Conservation (phyloP, 768 basidiomycete genomes). For the Termitomyces sp. region DNA sequence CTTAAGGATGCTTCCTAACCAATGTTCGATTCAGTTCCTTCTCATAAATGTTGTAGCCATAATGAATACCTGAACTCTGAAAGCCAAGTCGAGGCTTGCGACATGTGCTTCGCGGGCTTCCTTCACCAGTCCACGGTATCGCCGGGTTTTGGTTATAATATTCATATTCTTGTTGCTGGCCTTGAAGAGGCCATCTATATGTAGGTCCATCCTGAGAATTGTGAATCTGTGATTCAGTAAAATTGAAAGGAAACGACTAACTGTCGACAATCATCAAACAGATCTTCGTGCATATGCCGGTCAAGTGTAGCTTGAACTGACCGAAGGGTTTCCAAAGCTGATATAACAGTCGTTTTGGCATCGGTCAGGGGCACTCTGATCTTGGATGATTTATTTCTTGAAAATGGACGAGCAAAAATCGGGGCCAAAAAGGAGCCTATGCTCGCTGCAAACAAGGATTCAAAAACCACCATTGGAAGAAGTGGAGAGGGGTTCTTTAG, state of each 20-base stretch:
- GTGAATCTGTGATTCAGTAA: not conserved
- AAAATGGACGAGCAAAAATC: not conserved
- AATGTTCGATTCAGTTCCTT: not conserved
- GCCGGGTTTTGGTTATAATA: not conserved
- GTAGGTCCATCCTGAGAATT: not conserved
- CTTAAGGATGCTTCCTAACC: not conserved
- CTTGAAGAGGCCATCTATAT: not conserved
- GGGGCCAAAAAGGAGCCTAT: not conserved
- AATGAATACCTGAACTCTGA: not conserved
- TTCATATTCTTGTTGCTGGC: not conserved
- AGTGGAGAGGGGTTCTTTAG: not conserved
- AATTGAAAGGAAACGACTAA: not conserved
- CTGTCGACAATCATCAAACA: not conserved
- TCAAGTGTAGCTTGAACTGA: not conserved
- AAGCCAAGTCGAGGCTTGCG: not conserved
- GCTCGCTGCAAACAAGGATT: not conserved
- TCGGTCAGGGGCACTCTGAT: not conserved
- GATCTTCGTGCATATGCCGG: rapidly evolving
- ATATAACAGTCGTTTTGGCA: not conserved
- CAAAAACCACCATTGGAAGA: not conserved
- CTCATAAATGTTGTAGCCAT: not conserved
- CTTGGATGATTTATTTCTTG: not conserved
- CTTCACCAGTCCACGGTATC: not conserved
- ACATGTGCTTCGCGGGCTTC: not conserved
- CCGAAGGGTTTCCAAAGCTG: not conserved